Percentiles rank a stretch among this genome's conserved stretches.
Conservation (phyloP, 805 yeast species). For the Saccharomycopsis olivae region DNA sequence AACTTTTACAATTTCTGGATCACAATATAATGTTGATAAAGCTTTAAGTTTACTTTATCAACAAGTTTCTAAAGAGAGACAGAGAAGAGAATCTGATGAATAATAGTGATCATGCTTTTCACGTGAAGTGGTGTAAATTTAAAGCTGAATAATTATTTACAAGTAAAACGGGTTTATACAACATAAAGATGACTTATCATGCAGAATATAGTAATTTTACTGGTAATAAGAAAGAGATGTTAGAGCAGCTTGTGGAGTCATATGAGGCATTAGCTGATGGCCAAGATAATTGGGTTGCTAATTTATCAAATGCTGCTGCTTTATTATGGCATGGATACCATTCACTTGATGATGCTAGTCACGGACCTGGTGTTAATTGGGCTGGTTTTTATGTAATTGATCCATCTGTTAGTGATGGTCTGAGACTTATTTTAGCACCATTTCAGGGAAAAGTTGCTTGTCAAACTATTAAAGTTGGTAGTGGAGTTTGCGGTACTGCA, state of each 20-base stretch:
- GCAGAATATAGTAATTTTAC: constrained; percentile 1
- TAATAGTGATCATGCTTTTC: too few relatives aligned
- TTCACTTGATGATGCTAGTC: constrained; percentile 32
- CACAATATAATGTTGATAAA: constrained; percentile 35
- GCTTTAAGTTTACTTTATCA: constrained; percentile 49
- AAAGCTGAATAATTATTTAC: too few relatives aligned
- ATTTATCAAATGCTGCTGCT: constrained; percentile 78
- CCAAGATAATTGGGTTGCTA: constrained; percentile 79
- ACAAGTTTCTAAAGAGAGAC: constrained; percentile 48
- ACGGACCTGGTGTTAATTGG: constrained; percentile 76
- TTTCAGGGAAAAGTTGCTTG: constrained; percentile 97
- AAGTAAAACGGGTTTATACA: too few relatives aligned
- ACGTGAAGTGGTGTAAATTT: too few relatives aligned
- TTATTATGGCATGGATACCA: constrained; percentile 82
- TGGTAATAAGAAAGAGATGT: neutral
- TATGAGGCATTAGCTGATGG: constrained; percentile 55
- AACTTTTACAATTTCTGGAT: constrained; percentile 60
- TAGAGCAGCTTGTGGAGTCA: constrained; percentile 24
- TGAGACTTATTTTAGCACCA: constrained; percentile 70
- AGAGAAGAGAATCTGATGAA: constrained; percentile 29
- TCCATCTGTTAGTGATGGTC: constrained; percentile 18
- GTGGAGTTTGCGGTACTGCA: constrained; percentile 90
- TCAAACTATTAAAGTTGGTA: constrained; percentile 65
- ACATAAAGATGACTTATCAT: neutral
- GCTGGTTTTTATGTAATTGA: constrained; percentile 75